Base-by-base conservation (phyloP, 768 basidiomycete genomes). In the Coprinellus aureogranulatus region DNA sequence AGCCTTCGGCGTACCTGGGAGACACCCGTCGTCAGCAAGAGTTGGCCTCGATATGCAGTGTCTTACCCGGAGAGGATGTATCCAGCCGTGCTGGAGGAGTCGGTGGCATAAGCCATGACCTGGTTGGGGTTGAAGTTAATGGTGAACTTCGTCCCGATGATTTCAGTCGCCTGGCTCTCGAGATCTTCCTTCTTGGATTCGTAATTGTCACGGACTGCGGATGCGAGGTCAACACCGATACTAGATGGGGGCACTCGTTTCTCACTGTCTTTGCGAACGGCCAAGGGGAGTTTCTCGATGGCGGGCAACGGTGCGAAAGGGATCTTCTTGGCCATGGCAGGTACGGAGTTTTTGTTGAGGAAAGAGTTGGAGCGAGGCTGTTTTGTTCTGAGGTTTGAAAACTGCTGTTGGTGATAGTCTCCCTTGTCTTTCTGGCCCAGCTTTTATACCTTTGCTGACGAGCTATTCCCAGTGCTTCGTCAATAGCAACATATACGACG, bases 181-280 rank as follows among this genome's bases (percentile, higher is more conserved):
- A 67, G 66, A 1, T 69, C 72, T n/a, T 63, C 71, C 55, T 67
- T 72, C 49, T 73, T 67, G 27, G 66, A 61, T 26, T 77, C 75
- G 49, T 66, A 78, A 28, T 74, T 70, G 57, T 78, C 75, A 34
- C 75, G 71, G 47, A 76, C 76, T 78, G 45, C 6, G 44, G 18
- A 49, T 2, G 39, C 54, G 23, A 10, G 8, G 55, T 28, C 22
- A 41, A 9, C 26, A 20, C 23, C 26, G 41, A 37, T 48, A 22
- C 14, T n/a, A n/a, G n/a, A n/a, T n/a, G n/a, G n/a, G n/a, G n/a
- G n/a, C n/a, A n/a, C n/a, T n/a, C 14, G 16, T 45, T 34, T 67
- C 75, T 41, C 44, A 74, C 75, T 60, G 31, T 73, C 68, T 68
- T 73, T 76, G 59, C 75, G 70, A 41, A 69, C 65, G n/a, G 72